Evolutionary conservation across 139 green algal genomes (phyloP).

Genomic region (Micractinium conductrix): DNA sequence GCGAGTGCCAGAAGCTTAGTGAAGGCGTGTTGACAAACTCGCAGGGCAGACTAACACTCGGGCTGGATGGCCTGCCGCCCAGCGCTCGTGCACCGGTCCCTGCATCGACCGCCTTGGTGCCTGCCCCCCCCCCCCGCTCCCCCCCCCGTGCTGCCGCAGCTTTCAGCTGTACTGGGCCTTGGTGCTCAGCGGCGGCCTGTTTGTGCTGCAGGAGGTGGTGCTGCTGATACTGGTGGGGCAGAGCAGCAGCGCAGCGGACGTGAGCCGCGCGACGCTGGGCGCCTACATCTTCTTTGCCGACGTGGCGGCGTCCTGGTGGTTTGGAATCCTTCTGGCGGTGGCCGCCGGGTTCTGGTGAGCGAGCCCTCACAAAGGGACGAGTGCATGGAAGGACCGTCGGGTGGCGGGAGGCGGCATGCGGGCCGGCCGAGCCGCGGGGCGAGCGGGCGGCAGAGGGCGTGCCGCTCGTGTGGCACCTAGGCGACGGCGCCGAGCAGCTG

Average conservation of each 20-base stretch:
- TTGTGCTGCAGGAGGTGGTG: slow-evolving; percentile 32
- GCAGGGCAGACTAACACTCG: too few species aligned
- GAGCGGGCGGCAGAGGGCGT: not conserved
- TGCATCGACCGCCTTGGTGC: too few species aligned
- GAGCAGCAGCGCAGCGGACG: not conserved
- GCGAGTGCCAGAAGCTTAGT: too few species aligned
- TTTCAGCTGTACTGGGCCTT: slow-evolving; percentile 58
- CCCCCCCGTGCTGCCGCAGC: not conserved
- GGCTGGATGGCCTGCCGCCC: too few species aligned
- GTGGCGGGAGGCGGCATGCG: too few species aligned
- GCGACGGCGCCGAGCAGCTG: not conserved
- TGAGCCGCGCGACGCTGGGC: slow-evolving; percentile 6
- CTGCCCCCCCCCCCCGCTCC: not conserved
- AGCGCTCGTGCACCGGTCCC: too few species aligned
- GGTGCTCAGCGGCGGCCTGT: slow-evolving; percentile 29
- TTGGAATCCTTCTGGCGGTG: slow-evolving; percentile 56
- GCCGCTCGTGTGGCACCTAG: not conserved
- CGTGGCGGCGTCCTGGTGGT: slow-evolving; percentile 47
- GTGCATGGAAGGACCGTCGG: too few species aligned
- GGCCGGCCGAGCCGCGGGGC: too few species aligned
- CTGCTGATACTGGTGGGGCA: slow-evolving; percentile 16
- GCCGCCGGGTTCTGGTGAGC: slow-evolving; percentile 64
- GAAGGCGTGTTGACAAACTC: too few species aligned
- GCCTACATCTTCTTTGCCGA: slow-evolving; percentile 65
- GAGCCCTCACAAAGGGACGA: not conserved